Conservation (phyloP, 495 filamentous ascomycete genomes). For the Neurospora sp. region DNA sequence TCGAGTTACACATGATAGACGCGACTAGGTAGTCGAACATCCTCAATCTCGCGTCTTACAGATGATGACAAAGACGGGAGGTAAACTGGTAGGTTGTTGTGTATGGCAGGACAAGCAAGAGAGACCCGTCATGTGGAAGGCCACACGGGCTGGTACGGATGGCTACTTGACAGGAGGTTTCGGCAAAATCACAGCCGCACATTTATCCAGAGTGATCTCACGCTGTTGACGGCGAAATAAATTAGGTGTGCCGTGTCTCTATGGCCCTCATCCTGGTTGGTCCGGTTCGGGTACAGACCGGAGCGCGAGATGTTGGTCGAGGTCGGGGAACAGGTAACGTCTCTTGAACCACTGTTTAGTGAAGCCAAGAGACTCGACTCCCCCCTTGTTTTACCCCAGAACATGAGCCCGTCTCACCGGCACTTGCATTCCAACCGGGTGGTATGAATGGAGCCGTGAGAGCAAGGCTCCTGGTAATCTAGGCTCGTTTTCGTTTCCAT, state of each 20-base stretch:
- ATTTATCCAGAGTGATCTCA: slow-evolving; percentile 28
- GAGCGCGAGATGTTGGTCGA: neutral
- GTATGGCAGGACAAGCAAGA: neutral
- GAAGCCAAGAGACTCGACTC: neutral
- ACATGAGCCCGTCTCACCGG: slow-evolving; percentile 7
- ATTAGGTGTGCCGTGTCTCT: slow-evolving; percentile 25
- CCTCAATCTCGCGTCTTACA: neutral
- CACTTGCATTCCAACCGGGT: slow-evolving; percentile 10
- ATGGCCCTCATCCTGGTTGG: neutral
- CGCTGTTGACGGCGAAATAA: slow-evolving; percentile 19
- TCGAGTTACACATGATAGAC: neutral
- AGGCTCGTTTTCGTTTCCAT: neutral
- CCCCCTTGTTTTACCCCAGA: neutral
- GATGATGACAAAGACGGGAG: neutral
- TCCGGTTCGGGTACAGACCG: neutral
- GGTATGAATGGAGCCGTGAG: slow-evolving; percentile 1
- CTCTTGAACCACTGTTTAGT: neutral
- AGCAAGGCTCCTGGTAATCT: neutral
- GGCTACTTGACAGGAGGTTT: slow-evolving; percentile 13
- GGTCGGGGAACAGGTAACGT: neutral
- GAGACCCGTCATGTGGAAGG: slow-evolving; percentile 18
- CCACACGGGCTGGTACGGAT: slow-evolving; percentile 7
- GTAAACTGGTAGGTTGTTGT: neutral
- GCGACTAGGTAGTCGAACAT: neutral
- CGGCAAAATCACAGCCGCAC: slow-evolving; percentile 21